Evolutionary conservation across 495 filamentous ascomycete species (phyloP).

Genomic region (Patellaria atrata): DNA sequence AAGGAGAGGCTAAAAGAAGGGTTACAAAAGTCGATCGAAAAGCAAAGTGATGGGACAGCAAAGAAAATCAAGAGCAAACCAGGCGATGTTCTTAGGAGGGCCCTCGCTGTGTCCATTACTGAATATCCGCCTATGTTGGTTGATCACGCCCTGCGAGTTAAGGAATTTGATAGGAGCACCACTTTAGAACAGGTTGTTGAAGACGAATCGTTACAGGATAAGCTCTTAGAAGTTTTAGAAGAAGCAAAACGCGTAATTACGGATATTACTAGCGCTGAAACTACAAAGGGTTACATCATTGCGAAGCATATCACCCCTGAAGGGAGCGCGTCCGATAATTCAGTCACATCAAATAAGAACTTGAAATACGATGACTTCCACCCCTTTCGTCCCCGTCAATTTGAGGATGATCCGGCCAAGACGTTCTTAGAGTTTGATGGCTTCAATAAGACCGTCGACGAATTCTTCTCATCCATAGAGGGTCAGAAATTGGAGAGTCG

Average conservation of each 20-base stretch:
- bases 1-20: constrained; percentile 53
- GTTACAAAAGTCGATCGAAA: constrained; percentile 48
- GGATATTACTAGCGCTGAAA: constrained; percentile 41
- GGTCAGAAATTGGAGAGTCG: constrained; percentile 80
- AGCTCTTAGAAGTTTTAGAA: constrained; percentile 47
- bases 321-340: no score
- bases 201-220: constrained; percentile 46
- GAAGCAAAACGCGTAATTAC: constrained; percentile 51
- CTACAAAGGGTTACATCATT: constrained; percentile 71
- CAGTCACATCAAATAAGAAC: no score
- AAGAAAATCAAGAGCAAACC: constrained; percentile 67
- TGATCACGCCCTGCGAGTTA: constrained; percentile 66
- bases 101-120: constrained; percentile 64
- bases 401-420: constrained; percentile 47
- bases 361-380: constrained; percentile 90
- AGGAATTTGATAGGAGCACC: constrained; percentile 47
- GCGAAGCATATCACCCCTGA: constrained; percentile 43
- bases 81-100: constrained; percentile 59
- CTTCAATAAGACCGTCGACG: constrained; percentile 87
- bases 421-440: constrained; percentile 61
- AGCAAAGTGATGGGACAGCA: constrained; percentile 32
- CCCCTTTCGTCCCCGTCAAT: constrained; percentile 78
- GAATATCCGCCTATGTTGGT: constrained; percentile 77
- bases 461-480: constrained; percentile 93
- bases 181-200: constrained; percentile 54